Evolutionary conservation across 108 stramenopile species (phyloP), one percentile per base, ranked within the genome.

Genomic region (Cyclotella choctawhatcheeana): DNA sequence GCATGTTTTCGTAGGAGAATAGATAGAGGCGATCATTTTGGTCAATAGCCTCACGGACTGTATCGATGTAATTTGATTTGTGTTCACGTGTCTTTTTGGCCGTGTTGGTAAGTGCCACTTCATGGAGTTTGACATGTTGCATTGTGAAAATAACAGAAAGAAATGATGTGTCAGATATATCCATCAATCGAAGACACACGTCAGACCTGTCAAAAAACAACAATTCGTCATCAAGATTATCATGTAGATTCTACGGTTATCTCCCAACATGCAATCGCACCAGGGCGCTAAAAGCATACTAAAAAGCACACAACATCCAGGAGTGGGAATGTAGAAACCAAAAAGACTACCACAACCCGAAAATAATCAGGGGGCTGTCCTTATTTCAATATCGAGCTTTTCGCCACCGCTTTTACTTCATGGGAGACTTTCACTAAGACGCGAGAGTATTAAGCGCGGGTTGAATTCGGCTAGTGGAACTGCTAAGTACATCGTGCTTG

Each of bases 1-100:
- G 72, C 94, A 98, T 96, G 69, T 98, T 98, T 69, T 96, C 96
- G 64, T 87, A 97, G 32, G 87, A 88, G 76, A 98, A 98, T 13
- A 98, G 76, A 71, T 94, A 98, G 14, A 98, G 27, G 18, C 85
- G 66, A 55, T 94, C 82, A 79, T 91, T 90, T 27, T 69, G 72
- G 58, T 97, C 98, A 43, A 98, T 86, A 30, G 88, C 88, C 47
- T 89, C 81, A 14, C 98, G 91, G 10, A 98, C 85, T 43, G 89
- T 86, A 21, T 94, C 84, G 40, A 97, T 88, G 35, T 88, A 89
- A 26, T 71, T 78, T 27, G 90, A 77, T 83, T 98, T 98, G 76
- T 96, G 96, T 35, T 96, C 95, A 20, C 96, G 84, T 21, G 94
- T 97, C 69, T 96, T 93, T 59, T 96, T 95, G 56, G 85, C 77